Evolutionary conservation across 2,329 filamentous ascomycete genomes (phyloP).

Genomic region (Plectosphaerella sp.): DNA sequence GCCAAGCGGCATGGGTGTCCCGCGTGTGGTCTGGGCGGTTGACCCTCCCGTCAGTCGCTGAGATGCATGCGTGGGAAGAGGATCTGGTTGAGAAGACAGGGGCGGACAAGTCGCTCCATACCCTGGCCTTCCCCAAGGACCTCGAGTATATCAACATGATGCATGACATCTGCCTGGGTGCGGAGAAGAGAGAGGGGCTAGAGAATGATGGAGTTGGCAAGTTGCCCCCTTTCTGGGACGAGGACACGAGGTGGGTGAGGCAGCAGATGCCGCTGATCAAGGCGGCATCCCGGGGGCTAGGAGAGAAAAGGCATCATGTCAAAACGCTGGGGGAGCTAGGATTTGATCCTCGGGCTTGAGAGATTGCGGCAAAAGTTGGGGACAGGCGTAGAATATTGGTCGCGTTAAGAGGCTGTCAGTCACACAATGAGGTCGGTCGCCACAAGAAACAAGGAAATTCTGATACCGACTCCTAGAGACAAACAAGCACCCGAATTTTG

Average conservation of each 20-base stretch:
- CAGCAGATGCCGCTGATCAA: too few species aligned
- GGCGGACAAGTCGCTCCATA: slow-evolving; percentile 31
- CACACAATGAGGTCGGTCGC: too few species aligned
- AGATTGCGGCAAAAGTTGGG: too few species aligned
- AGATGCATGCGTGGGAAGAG: slow-evolving; percentile 61
- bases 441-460: too few species aligned
- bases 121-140: slow-evolving; percentile 46
- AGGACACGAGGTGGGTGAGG: slow-evolving; percentile 32
- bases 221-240: slow-evolving; percentile 32
- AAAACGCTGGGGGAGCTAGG: too few species aligned
- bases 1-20: slow-evolving; percentile 62
- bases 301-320: background rate
- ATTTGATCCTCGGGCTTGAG: too few species aligned
- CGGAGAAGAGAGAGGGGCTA: slow-evolving; percentile 20
- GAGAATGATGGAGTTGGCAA: slow-evolving; percentile 32
- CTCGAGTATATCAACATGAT: slow-evolving; percentile 56
- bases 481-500: too few species aligned
- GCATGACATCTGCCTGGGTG: slow-evolving; percentile 40
- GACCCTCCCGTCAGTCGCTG: slow-evolving; percentile 41
- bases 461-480: too few species aligned
- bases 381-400: too few species aligned
- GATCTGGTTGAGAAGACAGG: slow-evolving; percentile 45
- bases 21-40: slow-evolving; percentile 63
- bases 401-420: too few species aligned
- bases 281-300: too few species aligned